Evolutionary conservation across 2,329 filamentous ascomycete species (phyloP), one percentile per base, ranked within the genome.

Genomic region (Xylariaceae sp.): DNA sequence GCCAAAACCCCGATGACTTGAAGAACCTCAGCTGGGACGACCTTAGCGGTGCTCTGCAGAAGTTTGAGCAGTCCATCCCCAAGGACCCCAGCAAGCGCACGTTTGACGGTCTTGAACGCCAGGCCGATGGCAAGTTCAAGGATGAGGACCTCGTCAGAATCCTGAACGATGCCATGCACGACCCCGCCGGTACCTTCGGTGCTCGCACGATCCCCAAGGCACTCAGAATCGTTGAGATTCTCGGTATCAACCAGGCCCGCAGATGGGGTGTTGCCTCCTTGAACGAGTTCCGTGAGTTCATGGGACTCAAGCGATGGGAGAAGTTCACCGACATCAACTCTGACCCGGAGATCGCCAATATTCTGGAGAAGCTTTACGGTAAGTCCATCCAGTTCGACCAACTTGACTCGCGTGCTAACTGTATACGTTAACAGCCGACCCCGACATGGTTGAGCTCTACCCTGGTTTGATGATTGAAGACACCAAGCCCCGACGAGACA

Each of bases 401-500:
- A 11, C 13, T 51, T 9, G 11, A 13, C 17, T 23, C 18, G 2
- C 15, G 3, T 51, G 23, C 49, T 51, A 51, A 51, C 49, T n/a
- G 30, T n/a, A 35, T n/a, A 15, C 23, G 4, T 13, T 13, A 3
- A 11, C 23, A 51, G 49, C 49, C 35, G 78, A 85, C 52, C 84
- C 85, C 0, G 86, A 88, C 64, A 82, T 81, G 69, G 83, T 90
- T 10, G 87, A 90, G 68, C 76, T 89, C 4, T 89, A 89, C 67
- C 86, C 87, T 0, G 87, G 87, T 8, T 73, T 89, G 1, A 80
- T 88, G 62, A 75, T 82, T n/a, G 84, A 87, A 68, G 78, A 83
- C 55, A 74, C 76, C 35, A 85, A 85, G 67, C 75, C 77, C 0
- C 73, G 75, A 0, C 78, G 79, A 58, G 71, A 75, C 49, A 77